Base-by-base conservation (phyloP, 78 protist species). In the Cavenderia fasciculata region DNA sequence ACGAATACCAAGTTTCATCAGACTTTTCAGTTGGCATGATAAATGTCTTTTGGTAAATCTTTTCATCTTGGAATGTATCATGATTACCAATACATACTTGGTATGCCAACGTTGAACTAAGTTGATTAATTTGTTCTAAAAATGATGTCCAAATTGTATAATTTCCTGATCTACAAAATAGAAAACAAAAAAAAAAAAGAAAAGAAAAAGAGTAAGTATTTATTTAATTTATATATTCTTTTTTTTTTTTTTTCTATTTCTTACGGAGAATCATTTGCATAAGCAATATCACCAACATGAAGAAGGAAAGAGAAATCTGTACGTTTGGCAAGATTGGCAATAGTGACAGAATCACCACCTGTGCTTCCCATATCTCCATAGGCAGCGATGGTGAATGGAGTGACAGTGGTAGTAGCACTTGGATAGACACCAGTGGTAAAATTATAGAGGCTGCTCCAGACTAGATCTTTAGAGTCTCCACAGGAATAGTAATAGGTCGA, bases 291-390 rank as follows among this genome's bases (percentile, higher is more conserved):
- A 40, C 89, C 89, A 40, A 79, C 75, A 68, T 79, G 89, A 5
- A 79, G 16, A 33, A 63, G n/a, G n/a, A n/a, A n/a, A n/a, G n/a
- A n/a, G n/a, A n/a, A n/a, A n/a, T n/a, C n/a, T n/a, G n/a, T n/a
- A n/a, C n/a, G n/a, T n/a, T n/a, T n/a, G n/a, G n/a, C n/a, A n/a
- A n/a, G n/a, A n/a, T n/a, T n/a, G n/a, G n/a, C n/a, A n/a, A n/a
- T n/a, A n/a, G n/a, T n/a, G 3, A 19, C 72, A 4, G 4, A 2
- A 16, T 36, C 38, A 27, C 61, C 52, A 2, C 77, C 77, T 41
- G 65, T 68, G 56, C 38, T 29, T 1, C 89, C 89, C 89, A 79
- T 79, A 68, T 79, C 89, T 31, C 89, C 89, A 41, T 51, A 79
- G 3, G 33, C 12, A 3, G 59, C 36, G 23, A 56, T 4, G 4